These are phyloP conservation scores for Fusarium nelsonii DNA, from an alignment of 2,329 filamentous ascomycete species.

Conservation along the genomic window DNA sequence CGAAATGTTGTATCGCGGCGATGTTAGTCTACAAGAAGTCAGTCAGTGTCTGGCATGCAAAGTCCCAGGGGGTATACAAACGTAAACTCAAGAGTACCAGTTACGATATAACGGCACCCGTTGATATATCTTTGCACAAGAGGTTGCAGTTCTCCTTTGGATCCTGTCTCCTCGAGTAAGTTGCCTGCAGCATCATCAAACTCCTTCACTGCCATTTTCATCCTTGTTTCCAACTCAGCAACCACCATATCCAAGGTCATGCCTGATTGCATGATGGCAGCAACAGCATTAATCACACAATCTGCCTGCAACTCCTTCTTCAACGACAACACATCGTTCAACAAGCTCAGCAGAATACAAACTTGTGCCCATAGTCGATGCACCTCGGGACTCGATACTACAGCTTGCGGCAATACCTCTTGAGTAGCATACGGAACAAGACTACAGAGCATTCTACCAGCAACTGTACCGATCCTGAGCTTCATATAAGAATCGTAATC, in stretches of 20 bases:
- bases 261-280: conserved; percentile 43
- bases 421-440: conserved; percentile 46
- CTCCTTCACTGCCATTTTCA: conserved; percentile 38
- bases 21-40: conserved; percentile 46
- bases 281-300: conserved; percentile 50
- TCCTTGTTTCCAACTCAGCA: conserved; percentile 38
- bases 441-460: conserved; percentile 44
- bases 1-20: conserved; percentile 51
- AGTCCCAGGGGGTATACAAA: conserved; percentile 32
- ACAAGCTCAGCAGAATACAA: conserved; percentile 42
- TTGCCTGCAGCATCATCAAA: conserved; percentile 44
- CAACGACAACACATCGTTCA: conserved; percentile 52
- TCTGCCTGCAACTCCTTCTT: conserved; percentile 50
- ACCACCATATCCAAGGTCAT: conserved; percentile 43
- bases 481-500: conserved; percentile 48
- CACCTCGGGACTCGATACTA: conserved; percentile 18
- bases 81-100: conserved; percentile 52
- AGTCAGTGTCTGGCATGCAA: neutral
- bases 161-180: conserved; percentile 18
- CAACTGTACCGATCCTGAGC: conserved; percentile 48
- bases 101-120: conserved; percentile 50
- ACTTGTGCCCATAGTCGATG: conserved; percentile 44
- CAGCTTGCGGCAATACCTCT: conserved; percentile 17
- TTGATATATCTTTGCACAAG: conserved; percentile 46
- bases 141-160: conserved; percentile 23